Evolutionary conservation across 768 basidiomycete genomes (phyloP), one percentile per base, ranked within the genome.

Genomic region (Podaxis sp.): DNA sequence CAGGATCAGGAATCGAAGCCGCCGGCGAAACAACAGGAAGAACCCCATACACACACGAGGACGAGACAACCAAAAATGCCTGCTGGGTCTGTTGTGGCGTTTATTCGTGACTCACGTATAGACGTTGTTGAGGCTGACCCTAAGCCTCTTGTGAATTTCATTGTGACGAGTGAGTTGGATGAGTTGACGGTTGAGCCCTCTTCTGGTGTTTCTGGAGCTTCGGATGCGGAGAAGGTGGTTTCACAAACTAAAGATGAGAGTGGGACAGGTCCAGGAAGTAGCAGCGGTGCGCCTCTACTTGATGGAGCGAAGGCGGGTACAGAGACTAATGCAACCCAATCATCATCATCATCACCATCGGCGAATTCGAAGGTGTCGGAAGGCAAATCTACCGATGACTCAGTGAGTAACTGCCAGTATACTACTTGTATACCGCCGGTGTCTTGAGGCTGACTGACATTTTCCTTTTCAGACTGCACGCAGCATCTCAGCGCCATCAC

Each of bases 131-230:
- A 77, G 61, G 75, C 76, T 40, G 82, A 85, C 67, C 67, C 79
- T 3, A 82, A 80, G 59, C 71, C 79, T 15, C 66, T 78, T 10
- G 89, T 93, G 62, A 87, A 84, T 65, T 95, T 95, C 76, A 90
- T 87, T 52, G 89, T 94, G 50, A 83, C 78, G 60, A 93, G 91
- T 69, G 93, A 94, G 73, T 70, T 94, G 58, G 91, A 92, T 49
- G 80, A 78, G 54, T 64, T 71, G 56, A 52, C 67, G 68, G 58
- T 63, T 51, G 40, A 67, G 22, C 8, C 49, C 41, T 26, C 51
- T 36, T 50, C 30, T 26, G 33, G n/a, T 30, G 44, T 48, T 58
- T 36, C 53, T 38, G 15, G 17, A 11, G 22, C 41, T 12, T 8
- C 46, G 40, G 40, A 38, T 3, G 33, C 36, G 36, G 57, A 56